A percentile compares a stretch with the other conserved stretches of the same genome.
phyloP scores from a whole-genome alignment of 225 moss, liverwort and hornwort genomes.

The Sphagnum tenellum region DNA sequence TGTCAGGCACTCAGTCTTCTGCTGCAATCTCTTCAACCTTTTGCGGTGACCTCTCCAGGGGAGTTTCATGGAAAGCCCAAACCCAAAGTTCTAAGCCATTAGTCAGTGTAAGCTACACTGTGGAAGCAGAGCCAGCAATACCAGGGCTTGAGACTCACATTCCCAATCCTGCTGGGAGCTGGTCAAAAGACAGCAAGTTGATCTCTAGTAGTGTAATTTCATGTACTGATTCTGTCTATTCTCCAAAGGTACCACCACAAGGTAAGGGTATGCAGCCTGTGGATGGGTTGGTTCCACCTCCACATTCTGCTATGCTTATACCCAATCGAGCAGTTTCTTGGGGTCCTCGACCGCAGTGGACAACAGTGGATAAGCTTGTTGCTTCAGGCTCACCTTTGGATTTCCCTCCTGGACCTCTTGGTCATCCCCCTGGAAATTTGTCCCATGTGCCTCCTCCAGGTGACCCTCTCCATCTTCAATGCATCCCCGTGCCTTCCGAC shows the following conservation, averaged over 20 bases:
- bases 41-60: conserved; percentile 17
- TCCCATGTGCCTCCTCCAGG: conserved; percentile 13
- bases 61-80: conserved; percentile 11
- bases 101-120: conserved; percentile 9
- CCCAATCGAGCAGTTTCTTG: conserved; percentile 15
- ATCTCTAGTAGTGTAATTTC: background rate
- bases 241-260: conserved; percentile 12
- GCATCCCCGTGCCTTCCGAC: conserved; percentile 9
- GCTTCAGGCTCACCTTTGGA: conserved; percentile 17
- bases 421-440: conserved; percentile 17
- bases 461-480: conserved; percentile 16
- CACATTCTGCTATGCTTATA: conserved; percentile 12
- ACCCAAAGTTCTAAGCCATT: conserved; percentile 12
- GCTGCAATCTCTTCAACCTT: conserved; percentile 11
- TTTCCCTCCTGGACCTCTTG: conserved; percentile 24
- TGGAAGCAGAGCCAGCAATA: conserved; percentile 42
- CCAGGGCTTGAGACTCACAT: conserved; percentile 10
- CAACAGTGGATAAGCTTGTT: conserved; percentile 18
- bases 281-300: conserved; percentile 15
- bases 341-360: conserved; percentile 37
- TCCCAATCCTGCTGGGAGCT: background rate
- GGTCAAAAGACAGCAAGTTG: no score
- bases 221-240: conserved; percentile 6
- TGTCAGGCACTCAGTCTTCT: conserved; percentile 11
- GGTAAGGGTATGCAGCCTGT: conserved; percentile 18